phyloP scores from a whole-genome alignment of 257 asterid species.

The Primulina huaijiensis region DNA sequence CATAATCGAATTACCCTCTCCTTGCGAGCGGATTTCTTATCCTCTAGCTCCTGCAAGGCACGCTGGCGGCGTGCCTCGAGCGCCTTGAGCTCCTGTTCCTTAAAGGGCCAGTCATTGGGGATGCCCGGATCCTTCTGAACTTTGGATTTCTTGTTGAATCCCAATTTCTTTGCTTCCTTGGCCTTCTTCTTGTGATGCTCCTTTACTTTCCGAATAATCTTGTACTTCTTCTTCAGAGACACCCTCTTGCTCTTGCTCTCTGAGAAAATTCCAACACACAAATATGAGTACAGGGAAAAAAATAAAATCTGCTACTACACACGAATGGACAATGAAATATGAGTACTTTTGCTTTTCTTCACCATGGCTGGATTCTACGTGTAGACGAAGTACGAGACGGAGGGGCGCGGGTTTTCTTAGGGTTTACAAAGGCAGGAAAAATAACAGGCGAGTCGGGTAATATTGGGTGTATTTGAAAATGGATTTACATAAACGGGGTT shows the following conservation, averaged over 20 bases:
- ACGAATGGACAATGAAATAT: background rate
- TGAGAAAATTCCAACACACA: constrained; percentile 21
- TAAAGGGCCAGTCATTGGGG: constrained; percentile 94
- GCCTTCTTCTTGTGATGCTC: constrained; percentile 93
- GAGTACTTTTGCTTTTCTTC: constrained; percentile 75
- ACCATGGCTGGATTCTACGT: constrained; percentile 43
- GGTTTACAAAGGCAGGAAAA: constrained; percentile 14
- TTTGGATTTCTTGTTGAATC: constrained; percentile 51
- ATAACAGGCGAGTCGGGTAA: background rate
- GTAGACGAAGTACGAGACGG: background rate
- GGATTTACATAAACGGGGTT: background rate
- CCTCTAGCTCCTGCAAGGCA: constrained; percentile 67
- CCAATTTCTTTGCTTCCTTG: constrained; percentile 79
- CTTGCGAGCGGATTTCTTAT: constrained; percentile 85
- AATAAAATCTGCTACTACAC: background rate
- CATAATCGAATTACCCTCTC: constrained; percentile 61
- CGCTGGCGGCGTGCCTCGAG: constrained; percentile 78
- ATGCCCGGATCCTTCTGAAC: constrained; percentile 90
- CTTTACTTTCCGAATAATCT: constrained; percentile 73
- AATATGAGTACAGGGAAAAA: background rate
- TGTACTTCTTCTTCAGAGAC: constrained; percentile 76
- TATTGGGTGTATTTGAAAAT: background rate
- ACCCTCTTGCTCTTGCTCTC: constrained; percentile 97
- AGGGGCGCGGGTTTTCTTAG: constrained; percentile 19
- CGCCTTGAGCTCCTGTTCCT: constrained; percentile 91